Evolutionary conservation across 2,329 filamentous ascomycete species (phyloP), one percentile per base, ranked within the genome.

Genomic region (Blastomyces emzantsi): DNA sequence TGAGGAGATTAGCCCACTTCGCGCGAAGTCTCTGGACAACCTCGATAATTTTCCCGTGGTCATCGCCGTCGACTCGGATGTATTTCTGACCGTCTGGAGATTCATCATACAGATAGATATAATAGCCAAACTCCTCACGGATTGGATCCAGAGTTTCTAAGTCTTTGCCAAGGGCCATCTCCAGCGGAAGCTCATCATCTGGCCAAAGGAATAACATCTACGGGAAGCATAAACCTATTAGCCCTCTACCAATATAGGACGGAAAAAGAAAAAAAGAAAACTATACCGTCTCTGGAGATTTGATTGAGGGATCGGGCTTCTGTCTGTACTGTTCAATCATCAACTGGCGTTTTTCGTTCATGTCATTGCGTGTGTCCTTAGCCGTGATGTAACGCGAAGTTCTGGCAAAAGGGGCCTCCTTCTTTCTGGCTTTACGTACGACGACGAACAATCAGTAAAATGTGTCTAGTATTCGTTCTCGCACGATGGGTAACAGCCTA

Each of bases 191-290:
- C 6, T 81, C 78, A 41, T 77, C 70, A 0, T 69, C 65, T 2
- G 80, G 80, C 81, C 80, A 82, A 25, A 77, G 68, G 61, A 81
- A 81, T 0, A 74, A 67, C 17, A 79, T 71, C 70, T 75, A 64
- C 22, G 30, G 36, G 17, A 13, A 13, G n/a, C 45, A 43, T 36
- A 55, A 58, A 19, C n/a, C 4, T 52, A 30, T 41, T 43, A 54
- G 30, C 22, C 22, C 47, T 60, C 17, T 43, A 6, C 9, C 36
- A n/a, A 43, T 43, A 41, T 13, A 15, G 25, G 25, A 3, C 5
- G 54, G 28, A 4, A 30, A 45, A 68, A 59, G 55, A 30, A 63
- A 62, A 61, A 43, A 33, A 39, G 36, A 39, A 58, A 51, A 55
- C 67, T 66, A 39, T 45, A 74, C 71, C 64, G 69, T 69, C 61